A percentile compares a stretch with the other conserved stretches of the same genome.
These are phyloP conservation scores for Apophysomyces variabilis DNA, from an alignment of 371 early-diverging fungal genomes.

Conservation along the genomic window DNA sequence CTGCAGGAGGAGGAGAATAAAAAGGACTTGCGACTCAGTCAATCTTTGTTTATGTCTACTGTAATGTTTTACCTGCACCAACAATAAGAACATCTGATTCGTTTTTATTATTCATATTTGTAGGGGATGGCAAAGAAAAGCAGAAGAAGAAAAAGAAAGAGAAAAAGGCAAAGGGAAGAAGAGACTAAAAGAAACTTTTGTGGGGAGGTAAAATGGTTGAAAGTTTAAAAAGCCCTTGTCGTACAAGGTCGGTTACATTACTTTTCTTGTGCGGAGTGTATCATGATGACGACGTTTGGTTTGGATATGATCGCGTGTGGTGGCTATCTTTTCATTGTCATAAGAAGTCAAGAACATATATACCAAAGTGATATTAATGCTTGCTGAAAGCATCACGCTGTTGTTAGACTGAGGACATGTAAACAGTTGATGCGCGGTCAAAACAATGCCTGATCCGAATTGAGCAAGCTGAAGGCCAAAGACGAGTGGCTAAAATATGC, in stretches of 20 bases:
- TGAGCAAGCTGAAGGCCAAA: constrained; percentile 18
- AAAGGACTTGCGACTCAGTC: not conserved
- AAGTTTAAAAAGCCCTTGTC: not conserved
- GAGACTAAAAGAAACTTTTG: constrained; percentile 4
- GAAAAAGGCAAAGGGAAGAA: constrained; percentile 14
- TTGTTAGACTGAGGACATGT: constrained; percentile 28
- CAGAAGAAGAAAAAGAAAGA: constrained; percentile 19
- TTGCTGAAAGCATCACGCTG: constrained; percentile 25
- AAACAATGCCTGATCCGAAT: constrained; percentile 21
- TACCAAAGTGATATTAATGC: constrained; percentile 29
- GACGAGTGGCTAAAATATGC: constrained; percentile 1
- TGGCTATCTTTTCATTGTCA: constrained; percentile 19
- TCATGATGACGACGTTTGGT: constrained; percentile 3
- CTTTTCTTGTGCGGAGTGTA: constrained; percentile 3
- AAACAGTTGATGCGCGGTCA: constrained; percentile 24
- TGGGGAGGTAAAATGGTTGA: not conserved
- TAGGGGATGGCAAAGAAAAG: constrained; percentile 18
- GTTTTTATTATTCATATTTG: constrained; percentile 20
- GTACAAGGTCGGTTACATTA: not conserved
- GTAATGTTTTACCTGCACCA: constrained; percentile 41
- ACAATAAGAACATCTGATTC: constrained; percentile 43
- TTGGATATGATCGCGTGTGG: constrained; percentile 18
- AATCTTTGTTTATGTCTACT: not conserved
- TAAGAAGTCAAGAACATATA: constrained; percentile 26
- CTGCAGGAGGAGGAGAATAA: constrained; percentile 19